Conservation (phyloP, 192 early-diverging fungal genomes). For the Obelidium mucronatum region DNA sequence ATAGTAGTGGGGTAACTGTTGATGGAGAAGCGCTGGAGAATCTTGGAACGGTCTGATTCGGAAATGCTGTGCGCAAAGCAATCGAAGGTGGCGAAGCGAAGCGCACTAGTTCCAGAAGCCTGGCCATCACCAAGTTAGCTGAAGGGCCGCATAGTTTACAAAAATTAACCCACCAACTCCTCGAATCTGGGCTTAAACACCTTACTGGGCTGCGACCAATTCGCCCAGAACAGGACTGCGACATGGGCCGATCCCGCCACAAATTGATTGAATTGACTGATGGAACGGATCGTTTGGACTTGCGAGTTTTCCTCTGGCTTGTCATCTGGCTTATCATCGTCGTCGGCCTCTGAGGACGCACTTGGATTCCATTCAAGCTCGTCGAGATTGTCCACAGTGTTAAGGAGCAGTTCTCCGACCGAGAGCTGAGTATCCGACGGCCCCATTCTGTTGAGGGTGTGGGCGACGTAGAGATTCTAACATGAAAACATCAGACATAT, state of each 20-base stretch:
- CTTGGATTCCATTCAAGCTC: neutral
- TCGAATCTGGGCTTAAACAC: neutral
- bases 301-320: neutral
- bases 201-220: slow-evolving; percentile 8
- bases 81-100: neutral
- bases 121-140: neutral
- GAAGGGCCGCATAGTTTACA: neutral
- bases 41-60: too few species aligned
- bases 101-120: neutral
- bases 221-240: neutral
- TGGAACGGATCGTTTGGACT: neutral
- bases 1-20: neutral
- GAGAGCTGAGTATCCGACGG: neutral
- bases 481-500: neutral
- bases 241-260: neutral
- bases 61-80: neutral
- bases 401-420: neutral
- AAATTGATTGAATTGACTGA: neutral
- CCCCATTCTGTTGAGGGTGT: neutral
- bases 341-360: too few species aligned
- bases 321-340: neutral
- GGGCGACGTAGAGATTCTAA: neutral
- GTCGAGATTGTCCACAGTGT: slow-evolving; percentile 3
- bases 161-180: neutral
- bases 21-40: neutral